Evolutionary conservation across 495 filamentous ascomycete species (phyloP), one percentile per base, ranked within the genome.

Genomic region (Aspergillus ostianus): DNA sequence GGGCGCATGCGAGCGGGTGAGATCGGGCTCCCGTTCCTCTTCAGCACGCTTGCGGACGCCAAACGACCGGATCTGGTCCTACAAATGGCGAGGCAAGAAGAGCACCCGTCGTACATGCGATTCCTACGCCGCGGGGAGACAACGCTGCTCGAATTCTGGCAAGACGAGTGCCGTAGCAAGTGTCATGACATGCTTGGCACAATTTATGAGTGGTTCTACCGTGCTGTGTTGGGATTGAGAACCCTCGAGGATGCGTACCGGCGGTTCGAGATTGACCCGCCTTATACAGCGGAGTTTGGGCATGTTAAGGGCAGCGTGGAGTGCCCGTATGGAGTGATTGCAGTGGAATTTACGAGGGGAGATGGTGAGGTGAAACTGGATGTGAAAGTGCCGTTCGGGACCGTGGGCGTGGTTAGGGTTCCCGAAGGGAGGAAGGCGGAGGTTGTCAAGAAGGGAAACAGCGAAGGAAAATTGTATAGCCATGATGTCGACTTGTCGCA

Each of bases 181-280:
- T 71, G 68, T 32, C 68, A 71, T 49, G 68, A 71, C 50, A 71
- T 69, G 68, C 64, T 71, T n/a, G 68, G 68, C 4, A 71, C 68
- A 4, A 69, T 71, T 49, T 71, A 71, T 36, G 68, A 71, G 32
- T 71, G 68, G 68, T 65, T 69, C 23, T 71, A 71, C 21, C 49
- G 58, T 26, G 64, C 64, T 5, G 62, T 69, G n/a, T 49, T 71
- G n/a, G 68, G 66, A 0, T 52, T 71, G 56, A 64, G 64, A 57
- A 60, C 64, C 1, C 56, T 64, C 9, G 56, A 53, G 1, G 59
- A 68, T 59, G 64, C 64, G 12, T 71, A 71, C 51, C 49, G 62
- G 6, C 58, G 60, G 2, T 71, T 64, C 44, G 44, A 51, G 52
- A 20, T 71, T 47, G 51, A 64, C 23, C 68, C 68, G 23, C 66